A percentile compares a stretch with the other conserved stretches of the same genome.
Conservation (phyloP, 331 rosid genomes). For the Spiraea crenata region DNA sequence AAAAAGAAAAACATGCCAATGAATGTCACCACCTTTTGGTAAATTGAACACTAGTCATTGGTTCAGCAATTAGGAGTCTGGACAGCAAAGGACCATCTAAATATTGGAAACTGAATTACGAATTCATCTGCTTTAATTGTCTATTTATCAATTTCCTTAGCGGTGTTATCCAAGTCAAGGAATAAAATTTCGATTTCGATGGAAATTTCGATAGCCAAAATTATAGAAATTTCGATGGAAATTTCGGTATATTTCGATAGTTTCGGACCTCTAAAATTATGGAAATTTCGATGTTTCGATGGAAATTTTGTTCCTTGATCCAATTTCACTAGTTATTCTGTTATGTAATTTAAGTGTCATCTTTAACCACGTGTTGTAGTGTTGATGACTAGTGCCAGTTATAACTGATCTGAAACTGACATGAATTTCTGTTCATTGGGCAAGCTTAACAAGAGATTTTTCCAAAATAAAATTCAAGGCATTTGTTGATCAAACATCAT, state of each 20-base stretch:
- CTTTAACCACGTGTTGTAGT: not conserved
- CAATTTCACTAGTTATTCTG: not conserved
- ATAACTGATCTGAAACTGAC: not conserved
- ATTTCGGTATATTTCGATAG: no score
- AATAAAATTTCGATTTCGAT: no score
- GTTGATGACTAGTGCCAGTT: not conserved
- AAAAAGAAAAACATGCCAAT: slow-evolving; percentile 10
- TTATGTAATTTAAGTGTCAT: not conserved
- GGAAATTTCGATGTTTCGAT: no score
- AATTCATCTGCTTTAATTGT: not conserved
- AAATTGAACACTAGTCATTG: not conserved
- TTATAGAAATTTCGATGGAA: no score
- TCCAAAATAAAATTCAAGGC: not conserved
- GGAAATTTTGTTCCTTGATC: no score
- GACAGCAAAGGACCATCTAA: not conserved
- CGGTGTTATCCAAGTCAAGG: not conserved
- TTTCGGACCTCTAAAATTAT: no score
- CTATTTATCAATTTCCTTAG: not conserved
- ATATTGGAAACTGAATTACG: not conserved
- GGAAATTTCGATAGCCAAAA: no score
- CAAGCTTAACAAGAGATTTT: not conserved
- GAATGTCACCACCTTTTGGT: slow-evolving; percentile 15
- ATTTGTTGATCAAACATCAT: not conserved
- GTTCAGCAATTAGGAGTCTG: not conserved
- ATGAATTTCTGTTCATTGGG: not conserved